These are phyloP conservation scores for Plasmodium coatneyi DNA, from an alignment of 169 alveolate species.

Conservation along the genomic window DNA sequence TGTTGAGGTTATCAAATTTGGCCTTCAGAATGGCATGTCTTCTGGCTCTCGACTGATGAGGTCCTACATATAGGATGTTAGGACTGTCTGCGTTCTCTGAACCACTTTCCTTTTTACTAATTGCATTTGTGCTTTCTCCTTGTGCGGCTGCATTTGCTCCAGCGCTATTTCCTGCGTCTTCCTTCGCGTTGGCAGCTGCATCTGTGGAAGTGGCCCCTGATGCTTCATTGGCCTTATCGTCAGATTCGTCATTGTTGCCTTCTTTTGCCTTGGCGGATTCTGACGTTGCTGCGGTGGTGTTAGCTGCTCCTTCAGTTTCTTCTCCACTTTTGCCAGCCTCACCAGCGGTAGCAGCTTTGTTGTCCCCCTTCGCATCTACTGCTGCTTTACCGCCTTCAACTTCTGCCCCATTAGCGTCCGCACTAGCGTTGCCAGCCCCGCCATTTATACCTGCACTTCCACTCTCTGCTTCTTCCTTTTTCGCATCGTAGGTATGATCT, in stretches of 20 bases:
- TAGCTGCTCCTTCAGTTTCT: slow-evolving; percentile 4
- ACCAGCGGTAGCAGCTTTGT: not conserved
- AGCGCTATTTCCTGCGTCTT: not conserved
- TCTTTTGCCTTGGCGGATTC: slow-evolving; percentile 25
- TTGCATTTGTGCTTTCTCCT: not conserved
- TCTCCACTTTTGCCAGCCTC: not conserved
- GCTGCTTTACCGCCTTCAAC: not conserved
- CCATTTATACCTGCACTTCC: not conserved
- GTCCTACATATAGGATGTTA: slow-evolving; percentile 86
- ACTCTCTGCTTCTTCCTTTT: slow-evolving; percentile 48
- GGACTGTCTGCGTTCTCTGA: slow-evolving; percentile 24
- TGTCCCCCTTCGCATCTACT: not conserved
- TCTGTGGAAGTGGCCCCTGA: not conserved
- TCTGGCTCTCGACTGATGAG: slow-evolving; percentile 92
- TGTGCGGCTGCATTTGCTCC: slow-evolving; percentile 5
- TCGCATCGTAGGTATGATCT: slow-evolving; percentile 47
- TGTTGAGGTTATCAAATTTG: slow-evolving; percentile 84
- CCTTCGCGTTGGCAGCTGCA: not conserved
- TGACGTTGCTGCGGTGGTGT: not conserved
- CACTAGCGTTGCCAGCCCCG: not conserved
- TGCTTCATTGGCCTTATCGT: slow-evolving; percentile 3
- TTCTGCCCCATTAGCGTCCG: not conserved
- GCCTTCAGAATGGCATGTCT: slow-evolving; percentile 91
- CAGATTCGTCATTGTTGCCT: not conserved
- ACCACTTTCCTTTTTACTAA: slow-evolving; percentile 4